phyloP scores from a whole-genome alignment of 2,329 filamentous ascomycete genomes.

The Helicocarpus griseus region DNA sequence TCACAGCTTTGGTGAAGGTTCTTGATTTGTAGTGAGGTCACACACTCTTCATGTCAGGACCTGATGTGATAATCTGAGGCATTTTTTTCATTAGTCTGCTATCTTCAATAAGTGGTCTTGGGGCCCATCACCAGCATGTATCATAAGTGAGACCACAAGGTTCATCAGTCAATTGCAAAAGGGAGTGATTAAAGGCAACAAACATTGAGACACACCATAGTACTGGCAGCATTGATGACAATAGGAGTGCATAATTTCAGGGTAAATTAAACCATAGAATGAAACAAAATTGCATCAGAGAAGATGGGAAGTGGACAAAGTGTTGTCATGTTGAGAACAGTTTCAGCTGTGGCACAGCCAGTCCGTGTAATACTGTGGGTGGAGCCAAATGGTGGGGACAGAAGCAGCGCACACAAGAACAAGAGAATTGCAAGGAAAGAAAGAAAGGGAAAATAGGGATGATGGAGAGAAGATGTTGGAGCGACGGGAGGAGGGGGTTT shows the following conservation, averaged over 20 bases:
- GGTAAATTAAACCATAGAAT: no score
- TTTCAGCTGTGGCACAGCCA: no score
- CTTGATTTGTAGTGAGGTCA: background rate
- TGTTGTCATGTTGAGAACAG: no score
- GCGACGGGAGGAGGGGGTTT: background rate
- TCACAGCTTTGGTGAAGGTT: background rate
- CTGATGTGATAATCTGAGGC: background rate
- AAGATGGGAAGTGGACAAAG: no score
- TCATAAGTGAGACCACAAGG: background rate
- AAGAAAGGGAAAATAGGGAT: background rate
- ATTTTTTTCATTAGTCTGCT: constrained; percentile 1
- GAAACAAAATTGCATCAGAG: no score
- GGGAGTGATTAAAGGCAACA: background rate
- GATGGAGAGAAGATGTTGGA: background rate
- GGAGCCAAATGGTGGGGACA: no score
- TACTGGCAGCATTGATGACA: background rate
- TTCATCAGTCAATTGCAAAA: no score
- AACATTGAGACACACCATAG: background rate
- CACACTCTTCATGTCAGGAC: background rate
- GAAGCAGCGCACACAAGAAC: no score
- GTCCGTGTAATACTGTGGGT: no score
- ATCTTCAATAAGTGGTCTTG: background rate
- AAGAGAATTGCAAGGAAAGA: no score
- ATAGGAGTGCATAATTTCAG: no score
- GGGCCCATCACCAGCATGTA: background rate